Evolutionary conservation across 176 grass and related monocot species (phyloP), one percentile per base, ranked within the genome.

Genomic region (Oropetium thomaeum): DNA sequence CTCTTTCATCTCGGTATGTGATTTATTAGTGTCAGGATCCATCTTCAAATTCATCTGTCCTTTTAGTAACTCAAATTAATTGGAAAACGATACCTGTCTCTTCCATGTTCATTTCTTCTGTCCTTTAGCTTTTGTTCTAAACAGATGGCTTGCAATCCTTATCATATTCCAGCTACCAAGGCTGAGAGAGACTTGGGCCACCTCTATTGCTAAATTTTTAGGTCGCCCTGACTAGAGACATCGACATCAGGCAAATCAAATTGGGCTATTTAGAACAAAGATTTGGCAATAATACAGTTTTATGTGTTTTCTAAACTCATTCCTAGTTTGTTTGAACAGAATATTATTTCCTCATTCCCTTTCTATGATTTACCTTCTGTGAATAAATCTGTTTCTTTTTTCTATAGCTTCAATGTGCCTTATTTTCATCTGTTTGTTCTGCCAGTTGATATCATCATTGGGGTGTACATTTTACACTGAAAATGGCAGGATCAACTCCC

Each of bases 371-470:
- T 58, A 23, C 23, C 26, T 62, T 34, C 37, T 63, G 31, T 32
- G 16, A 34, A 33, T 62, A 61, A 32, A 31, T 63, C 41, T 43
- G 23, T 68, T 58, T 17, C n/a, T n/a, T 78, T 34, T 67, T 31
- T 62, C 35, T 70, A 53, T 66, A 58, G 19, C n/a, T 76, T 57
- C 8, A n/a, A 16, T 70, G 60, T 67, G n/a, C 34, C 74, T 67
- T 52, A 48, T 58, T 26, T 83, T 43, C 58, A 20, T 78, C 20
- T 78, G 33, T 82, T 73, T 72, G 19, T 78, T 11, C 7, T 87
- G 66, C 12, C 74, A 87, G 85, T 59, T 87, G 53, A 42, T 73
- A 10, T 12, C 41, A 62, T 42, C 7, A 23, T 67, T 9, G 5
- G 7, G 12, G 14, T 78, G 73, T 73, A 66, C 20, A 61, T 68